Base-by-base conservation (phyloP, 2,329 filamentous ascomycete genomes). In the Cordyceps farinosa region DNA sequence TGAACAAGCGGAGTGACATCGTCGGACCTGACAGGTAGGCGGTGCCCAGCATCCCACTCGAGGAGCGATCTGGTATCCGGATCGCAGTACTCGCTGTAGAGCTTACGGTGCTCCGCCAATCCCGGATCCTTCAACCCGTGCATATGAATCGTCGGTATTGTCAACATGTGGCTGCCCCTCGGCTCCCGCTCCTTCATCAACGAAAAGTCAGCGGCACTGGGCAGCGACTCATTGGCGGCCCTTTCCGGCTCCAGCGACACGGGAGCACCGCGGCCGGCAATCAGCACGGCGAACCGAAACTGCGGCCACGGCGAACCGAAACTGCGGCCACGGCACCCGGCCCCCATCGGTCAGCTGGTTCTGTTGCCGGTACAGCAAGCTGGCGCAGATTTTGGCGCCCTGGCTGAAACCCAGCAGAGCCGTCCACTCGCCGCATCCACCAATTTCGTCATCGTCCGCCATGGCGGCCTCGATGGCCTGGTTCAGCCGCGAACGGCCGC, bases 41-140 rank as follows among this genome's bases (percentile, higher is more conserved):
- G 77, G 72, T 94, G 90, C 1, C 80, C 82, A 0, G 89, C 90
- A 63, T 90, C 83, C 90, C 90, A 93, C 73, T 92, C 87, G 1
- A 93, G 73, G 51, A 92, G 65, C 45, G 75, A 80, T 7, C 82
- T 77, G 3, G 77, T 84, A 0, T 78, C 80, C 11, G 77, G 70
- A 56, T 84, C 79, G 70, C 86, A 90, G 71, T 88, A 92, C 58
- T 83, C 74, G 8, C 83, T 73, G 57, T 86, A 70, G 67, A 93
- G 69, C 62, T 78, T 62, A 38, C 69, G 60, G 15, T 77, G 75
- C 51, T 85, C 73, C 60, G 84, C 77, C 56, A 92, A 67, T 0
- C 88, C 89, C 0, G 82, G 77, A 71, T 93, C 90, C 54, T 77
- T 76, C 68, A 86, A 67, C 0, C 90, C 75, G 59, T 77, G 75